Base-by-base conservation (phyloP, 371 early-diverging fungal species). In the Zychaea mexicana region DNA sequence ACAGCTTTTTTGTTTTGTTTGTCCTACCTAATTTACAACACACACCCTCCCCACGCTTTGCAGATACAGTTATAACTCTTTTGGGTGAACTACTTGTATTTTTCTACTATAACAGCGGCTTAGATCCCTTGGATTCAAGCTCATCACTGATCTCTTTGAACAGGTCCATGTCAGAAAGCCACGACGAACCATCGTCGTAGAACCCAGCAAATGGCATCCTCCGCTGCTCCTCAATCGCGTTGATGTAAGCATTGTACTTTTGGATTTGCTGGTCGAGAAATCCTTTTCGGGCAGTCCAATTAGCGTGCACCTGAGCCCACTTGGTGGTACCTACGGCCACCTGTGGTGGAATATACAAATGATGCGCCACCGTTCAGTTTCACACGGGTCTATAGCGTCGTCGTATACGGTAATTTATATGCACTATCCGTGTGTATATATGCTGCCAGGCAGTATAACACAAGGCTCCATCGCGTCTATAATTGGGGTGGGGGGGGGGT, bases 81-180 rank as follows among this genome's bases (percentile, higher is more conserved):
- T n/a, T n/a, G n/a, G n/a, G n/a, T n/a, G n/a, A n/a, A n/a, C n/a
- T n/a, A n/a, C n/a, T n/a, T n/a, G n/a, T 36, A 36, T 36, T 46
- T 46, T 2, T 21, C 46, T 46, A n/a, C 19, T 21, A 49, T 49
- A 49, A 49, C 24, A 49, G 24, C 6, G 49, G 49, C n/a, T 49
- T 49, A 24, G 49, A 49, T 4, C 49, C 49, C 24, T 22, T 49
- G 21, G 22, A 49, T 49, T 70, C 60, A n/a, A 77, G 65, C 46
- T 73, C 74, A 52, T 74, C 72, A 32, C 70, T 68, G 10, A 77
- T 77, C 26, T 77, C 77, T 28, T 74, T 70, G 36, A 71, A 61
- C 2, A 77, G 42, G 49, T 77, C 77, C 13, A 74, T 58, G 8
- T 39, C 59, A 22, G 38, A 31, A 7, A 24, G 21, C 56, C 56